phyloP scores from a whole-genome alignment of 345 rosid genomes.

The Citrus unshiu region DNA sequence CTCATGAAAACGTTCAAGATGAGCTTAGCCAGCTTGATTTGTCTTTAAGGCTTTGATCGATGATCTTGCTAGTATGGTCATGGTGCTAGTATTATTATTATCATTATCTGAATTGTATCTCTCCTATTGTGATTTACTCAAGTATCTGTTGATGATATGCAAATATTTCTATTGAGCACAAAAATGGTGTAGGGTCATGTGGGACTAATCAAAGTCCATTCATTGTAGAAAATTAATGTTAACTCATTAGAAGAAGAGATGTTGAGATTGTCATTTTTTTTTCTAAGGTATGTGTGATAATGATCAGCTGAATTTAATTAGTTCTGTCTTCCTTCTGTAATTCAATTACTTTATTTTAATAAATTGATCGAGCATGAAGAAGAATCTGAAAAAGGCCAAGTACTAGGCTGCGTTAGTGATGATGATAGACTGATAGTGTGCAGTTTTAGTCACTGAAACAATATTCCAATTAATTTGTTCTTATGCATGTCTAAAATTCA shows the following conservation, averaged over 20 bases:
- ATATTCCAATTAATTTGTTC: not conserved
- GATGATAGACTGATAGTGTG: not conserved
- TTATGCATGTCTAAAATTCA: not conserved
- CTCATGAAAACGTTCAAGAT: conserved; percentile 45
- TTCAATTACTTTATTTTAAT: not conserved
- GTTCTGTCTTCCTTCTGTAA: not conserved
- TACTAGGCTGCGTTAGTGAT: not conserved
- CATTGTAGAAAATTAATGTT: not conserved
- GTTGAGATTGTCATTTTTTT: not conserved
- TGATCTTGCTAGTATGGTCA: conserved; percentile 4
- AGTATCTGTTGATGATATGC: not conserved
- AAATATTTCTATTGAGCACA: not conserved
- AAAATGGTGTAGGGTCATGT: not conserved
- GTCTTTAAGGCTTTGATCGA: conserved; percentile 62
- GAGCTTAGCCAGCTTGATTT: conserved; percentile 72
- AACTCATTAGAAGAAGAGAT: not conserved
- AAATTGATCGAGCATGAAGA: not conserved
- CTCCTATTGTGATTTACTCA: not conserved
- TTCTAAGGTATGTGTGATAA: not conserved
- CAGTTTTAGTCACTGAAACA: not conserved
- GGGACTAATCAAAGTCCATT: not conserved
- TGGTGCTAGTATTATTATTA: conserved; percentile 7
- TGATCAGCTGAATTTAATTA: not conserved
- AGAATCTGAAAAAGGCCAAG: not conserved
- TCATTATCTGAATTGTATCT: conserved; percentile 5